Evolutionary conservation across 164 flowering plant species (phyloP).

Genomic region (Berberis vulgaris): DNA sequence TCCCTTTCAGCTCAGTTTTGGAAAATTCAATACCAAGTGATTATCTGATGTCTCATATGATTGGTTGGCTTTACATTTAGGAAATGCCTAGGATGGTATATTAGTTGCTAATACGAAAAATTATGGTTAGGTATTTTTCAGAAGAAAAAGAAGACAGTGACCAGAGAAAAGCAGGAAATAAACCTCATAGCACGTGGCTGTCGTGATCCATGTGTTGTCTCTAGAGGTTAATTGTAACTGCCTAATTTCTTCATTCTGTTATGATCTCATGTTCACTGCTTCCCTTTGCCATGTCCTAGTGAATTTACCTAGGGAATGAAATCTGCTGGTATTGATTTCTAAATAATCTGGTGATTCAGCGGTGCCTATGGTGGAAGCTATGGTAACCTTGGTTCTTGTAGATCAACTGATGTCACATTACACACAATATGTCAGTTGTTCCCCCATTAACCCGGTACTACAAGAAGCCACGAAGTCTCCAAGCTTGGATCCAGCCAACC

Average conservation of each 20-base stretch:
- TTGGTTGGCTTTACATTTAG: background rate
- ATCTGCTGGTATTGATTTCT: background rate
- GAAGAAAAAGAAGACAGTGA: conserved; percentile 6
- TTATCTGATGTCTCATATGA: too few relatives aligned
- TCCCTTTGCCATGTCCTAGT: background rate
- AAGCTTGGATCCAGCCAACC: conserved; percentile 17
- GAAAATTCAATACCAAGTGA: too few relatives aligned
- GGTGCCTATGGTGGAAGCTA: conserved; percentile 96
- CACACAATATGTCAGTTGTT: conserved; percentile 64
- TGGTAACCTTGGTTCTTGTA: conserved; percentile 85
- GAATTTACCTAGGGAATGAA: background rate
- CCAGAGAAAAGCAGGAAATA: conserved; percentile 6
- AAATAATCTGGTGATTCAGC: conserved; percentile 36
- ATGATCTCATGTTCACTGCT: background rate
- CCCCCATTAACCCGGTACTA: conserved; percentile 55
- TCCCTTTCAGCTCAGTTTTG: background rate
- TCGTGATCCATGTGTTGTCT: conserved; percentile 11
- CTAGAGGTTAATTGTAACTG: conserved; percentile 1
- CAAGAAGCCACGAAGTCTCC: conserved; percentile 45
- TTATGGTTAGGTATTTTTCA: background rate
- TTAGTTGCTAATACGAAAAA: background rate
- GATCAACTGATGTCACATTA: conserved; percentile 87
- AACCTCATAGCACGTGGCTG: conserved; percentile 11
- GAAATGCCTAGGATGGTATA: background rate
- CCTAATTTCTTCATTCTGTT: background rate